Base-by-base conservation (phyloP, 352 stramenopile genomes). In the Thalassiosira hispida region DNA sequence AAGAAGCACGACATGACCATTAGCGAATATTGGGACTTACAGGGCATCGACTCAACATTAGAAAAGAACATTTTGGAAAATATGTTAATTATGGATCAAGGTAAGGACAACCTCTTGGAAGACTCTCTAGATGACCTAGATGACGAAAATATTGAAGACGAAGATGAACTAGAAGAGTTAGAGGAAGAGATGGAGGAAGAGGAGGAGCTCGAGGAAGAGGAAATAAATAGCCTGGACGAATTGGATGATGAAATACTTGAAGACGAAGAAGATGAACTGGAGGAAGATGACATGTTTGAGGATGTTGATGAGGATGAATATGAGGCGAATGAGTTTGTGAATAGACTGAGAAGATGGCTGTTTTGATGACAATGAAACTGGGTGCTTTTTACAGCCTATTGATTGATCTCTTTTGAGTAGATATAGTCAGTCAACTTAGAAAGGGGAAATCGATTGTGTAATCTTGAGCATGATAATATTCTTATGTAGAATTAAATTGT, bases 1-100 rank as follows among this genome's bases (percentile, higher is more conserved):
- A 38, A 25, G 9, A 76, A 60, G 25, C 33, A 76, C 31, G 55
- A 61, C 20, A 76, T 76, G 67, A 76, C 56, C 25, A 51, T 76
- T n/a, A 33, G 12, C 2, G 40, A 60, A 56, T 76, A 76, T 42
- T 55, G 56, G 67, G 47, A 67, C 40, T 40, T 66, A 1, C 55
- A 76, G 38, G 67, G 67, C 47, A 64, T 67, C 27, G 46, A 57
- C 29, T 51, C 44, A 38, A 59, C 22, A 38, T 20, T 46, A 22
- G 23, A 62, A n/a, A 27, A 33, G 63, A 72, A 62, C 4, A 29
- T 14, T n/a, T 25, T 56, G 59, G 60, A 69, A 22, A 29, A 18
- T 35, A 69, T 25, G 18, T 18, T 62, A 12, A 62, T 38, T 8
- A 38, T 38, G 31, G 31, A 38, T 8, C 3, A 3, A 9, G 31